These are phyloP conservation scores for Neoscytalidium dimidiatum DNA, from an alignment of 2,329 filamentous ascomycete species.

Conservation along the genomic window DNA sequence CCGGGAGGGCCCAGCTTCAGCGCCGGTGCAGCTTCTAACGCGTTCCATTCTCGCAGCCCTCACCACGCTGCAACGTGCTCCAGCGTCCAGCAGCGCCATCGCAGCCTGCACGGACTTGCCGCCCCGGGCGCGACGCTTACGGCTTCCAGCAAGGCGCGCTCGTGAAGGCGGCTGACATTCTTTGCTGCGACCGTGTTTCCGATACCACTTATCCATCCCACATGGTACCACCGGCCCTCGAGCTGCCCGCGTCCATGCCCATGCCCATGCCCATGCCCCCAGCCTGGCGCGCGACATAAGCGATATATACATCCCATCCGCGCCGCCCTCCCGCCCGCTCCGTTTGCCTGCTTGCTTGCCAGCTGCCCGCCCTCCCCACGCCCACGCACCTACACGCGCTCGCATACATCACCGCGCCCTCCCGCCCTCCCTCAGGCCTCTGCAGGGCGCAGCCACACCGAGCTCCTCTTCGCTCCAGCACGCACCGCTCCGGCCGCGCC, in stretches of 20 bases:
- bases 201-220: slow-evolving; percentile 16
- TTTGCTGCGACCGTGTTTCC: slow-evolving; percentile 10
- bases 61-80: neutral
- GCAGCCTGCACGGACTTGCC: slow-evolving; percentile 3
- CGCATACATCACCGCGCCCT: neutral
- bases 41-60: neutral
- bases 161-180: slow-evolving; percentile 16
- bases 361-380: neutral
- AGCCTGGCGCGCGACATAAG: slow-evolving; percentile 1
- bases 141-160: neutral
- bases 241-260: too few species aligned
- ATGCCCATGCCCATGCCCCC: too few species aligned
- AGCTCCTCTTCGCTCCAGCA: neutral
- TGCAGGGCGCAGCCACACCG: neutral
- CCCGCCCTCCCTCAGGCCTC: neutral
- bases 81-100: neutral
- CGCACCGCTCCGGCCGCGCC: slow-evolving; percentile 12
- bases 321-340: neutral
- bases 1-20: neutral
- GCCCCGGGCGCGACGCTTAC: neutral
- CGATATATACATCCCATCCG: slow-evolving; percentile 2
- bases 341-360: neutral
- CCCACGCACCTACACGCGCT: neutral
- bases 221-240: slow-evolving; percentile 11
- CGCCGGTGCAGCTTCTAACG: neutral